Base-by-base conservation (phyloP, 2,329 filamentous ascomycete genomes). In the Botrytis tulipae region DNA sequence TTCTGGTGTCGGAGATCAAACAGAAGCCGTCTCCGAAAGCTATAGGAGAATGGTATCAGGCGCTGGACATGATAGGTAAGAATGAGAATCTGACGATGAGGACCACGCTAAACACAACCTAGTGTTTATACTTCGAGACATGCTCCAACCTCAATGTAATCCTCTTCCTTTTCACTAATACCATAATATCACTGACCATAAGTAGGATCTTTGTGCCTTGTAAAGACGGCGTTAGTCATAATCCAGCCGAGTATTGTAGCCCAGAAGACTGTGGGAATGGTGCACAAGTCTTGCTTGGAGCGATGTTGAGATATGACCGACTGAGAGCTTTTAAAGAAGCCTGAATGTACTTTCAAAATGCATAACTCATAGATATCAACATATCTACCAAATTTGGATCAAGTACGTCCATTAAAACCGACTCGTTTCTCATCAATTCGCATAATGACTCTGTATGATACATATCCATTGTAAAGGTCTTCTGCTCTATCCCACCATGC, bases 211-310 rank as follows among this genome's bases (percentile, higher is more conserved):
- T 92, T 77, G 87, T 91, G 29, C 89, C 89, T 7, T 91, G 88
- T 75, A 86, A 84, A 78, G 86, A 90, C 77, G 90, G 90, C 1
- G 82, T 91, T 32, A 90, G 87, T 77, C 90, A 91, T 79, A 87
- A 91, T 77, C 89, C 90, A 3, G 84, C 87, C 62, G 90, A 91
- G 78, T 91, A 88, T 77, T 88, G 87, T 54, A 86, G 85, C 60
- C 84, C 85, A 0, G 88, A 89, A 65, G 88, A 91, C 78, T 91
- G 88, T 78, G 84, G 85, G 6, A 84, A 86, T 62, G 88, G 88
- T 18, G 85, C 87, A 62, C 82, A 86, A 81, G 83, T 88, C 12
- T 77, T 87, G 66, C 76, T 85, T 74, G 82, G 85, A 67, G 83
- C 82, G 46, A 80, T 85, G 44, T 72, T 84, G 73, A 79, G 82